A percentile compares a stretch with the other conserved stretches of the same genome.
phyloP scores from a whole-genome alignment of 2,329 filamentous ascomycete species.

The Coniosporium uncinatum region DNA sequence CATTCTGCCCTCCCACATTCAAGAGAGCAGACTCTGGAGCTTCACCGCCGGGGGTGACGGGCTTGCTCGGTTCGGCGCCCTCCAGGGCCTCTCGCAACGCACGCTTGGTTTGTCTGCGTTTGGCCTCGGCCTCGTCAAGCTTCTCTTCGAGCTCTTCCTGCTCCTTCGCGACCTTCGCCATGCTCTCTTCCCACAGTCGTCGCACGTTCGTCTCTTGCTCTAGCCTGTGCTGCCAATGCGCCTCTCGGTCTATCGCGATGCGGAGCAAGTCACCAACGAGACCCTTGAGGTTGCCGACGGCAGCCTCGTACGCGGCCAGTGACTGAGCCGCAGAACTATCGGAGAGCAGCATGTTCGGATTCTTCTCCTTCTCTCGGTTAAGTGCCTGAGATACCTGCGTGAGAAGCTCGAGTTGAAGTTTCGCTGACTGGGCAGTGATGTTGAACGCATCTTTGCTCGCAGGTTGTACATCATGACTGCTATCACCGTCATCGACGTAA shows the following conservation, averaged over 20 bases:
- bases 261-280: conserved; percentile 83
- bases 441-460: conserved; percentile 91
- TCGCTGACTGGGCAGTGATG: conserved; percentile 94
- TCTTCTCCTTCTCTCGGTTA: conserved; percentile 62
- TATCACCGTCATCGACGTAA: conserved; percentile 76
- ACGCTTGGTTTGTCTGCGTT: conserved; percentile 83
- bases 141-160: conserved; percentile 87
- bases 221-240: conserved; percentile 94
- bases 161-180: conserved; percentile 93
- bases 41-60: conserved; percentile 7
- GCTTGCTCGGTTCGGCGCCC: conserved; percentile 22
- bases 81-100: conserved; percentile 84
- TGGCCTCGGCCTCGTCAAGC: conserved; percentile 86
- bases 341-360: conserved; percentile 66
- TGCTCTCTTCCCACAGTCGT: conserved; percentile 98
- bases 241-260: conserved; percentile 90
- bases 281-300: conserved; percentile 80
- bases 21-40: background rate
- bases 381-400: conserved; percentile 81
- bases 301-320: conserved; percentile 79
- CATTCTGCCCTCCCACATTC: too few relatives aligned
- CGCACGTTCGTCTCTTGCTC: conserved; percentile 89
- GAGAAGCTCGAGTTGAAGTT: conserved; percentile 86
- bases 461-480: conserved; percentile 65
- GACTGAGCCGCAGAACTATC: conserved; percentile 75